These are phyloP conservation scores for Russula earlei DNA, from an alignment of 768 basidiomycete genomes.

Conservation along the genomic window DNA sequence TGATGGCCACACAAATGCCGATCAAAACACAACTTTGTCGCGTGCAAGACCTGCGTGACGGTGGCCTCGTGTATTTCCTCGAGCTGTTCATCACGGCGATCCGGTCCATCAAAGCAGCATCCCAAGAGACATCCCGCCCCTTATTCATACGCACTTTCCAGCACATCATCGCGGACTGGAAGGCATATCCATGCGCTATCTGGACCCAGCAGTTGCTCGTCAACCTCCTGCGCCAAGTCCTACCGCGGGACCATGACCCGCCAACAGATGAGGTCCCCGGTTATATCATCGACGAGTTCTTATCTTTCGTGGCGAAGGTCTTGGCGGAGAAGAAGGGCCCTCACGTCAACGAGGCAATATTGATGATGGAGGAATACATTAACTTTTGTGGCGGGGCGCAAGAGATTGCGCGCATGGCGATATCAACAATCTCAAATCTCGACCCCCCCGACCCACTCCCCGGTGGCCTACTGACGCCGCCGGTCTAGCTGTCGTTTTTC, in stretches of 20 bases:
- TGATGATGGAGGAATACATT: neutral
- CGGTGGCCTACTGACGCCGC: too few relatives aligned
- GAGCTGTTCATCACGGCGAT: constrained; percentile 9
- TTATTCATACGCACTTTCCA: constrained; percentile 9
- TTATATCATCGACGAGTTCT: constrained; percentile 1
- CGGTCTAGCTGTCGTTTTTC: too few relatives aligned
- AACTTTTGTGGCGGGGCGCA: neutral
- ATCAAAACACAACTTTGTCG: constrained; percentile 12
- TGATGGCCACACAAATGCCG: neutral
- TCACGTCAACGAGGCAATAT: neutral
- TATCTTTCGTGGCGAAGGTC: neutral
- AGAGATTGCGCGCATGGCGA: neutral
- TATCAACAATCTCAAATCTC: neutral
- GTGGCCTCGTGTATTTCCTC: constrained; percentile 8
- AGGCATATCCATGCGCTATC: neutral
- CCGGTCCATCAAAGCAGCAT: neutral
- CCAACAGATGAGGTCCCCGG: neutral
- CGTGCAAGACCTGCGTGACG: constrained; percentile 13
- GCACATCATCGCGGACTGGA: constrained; percentile 6
- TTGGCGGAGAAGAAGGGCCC: constrained; percentile 1
- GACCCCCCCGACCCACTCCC: too few relatives aligned
- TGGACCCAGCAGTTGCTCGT: constrained; percentile 17
- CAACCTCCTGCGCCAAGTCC: constrained; percentile 24
- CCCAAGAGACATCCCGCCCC: neutral
- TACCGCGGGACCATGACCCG: constrained; percentile 14